Conservation (phyloP, 257 asterid genomes). For the Solanum piurae region DNA sequence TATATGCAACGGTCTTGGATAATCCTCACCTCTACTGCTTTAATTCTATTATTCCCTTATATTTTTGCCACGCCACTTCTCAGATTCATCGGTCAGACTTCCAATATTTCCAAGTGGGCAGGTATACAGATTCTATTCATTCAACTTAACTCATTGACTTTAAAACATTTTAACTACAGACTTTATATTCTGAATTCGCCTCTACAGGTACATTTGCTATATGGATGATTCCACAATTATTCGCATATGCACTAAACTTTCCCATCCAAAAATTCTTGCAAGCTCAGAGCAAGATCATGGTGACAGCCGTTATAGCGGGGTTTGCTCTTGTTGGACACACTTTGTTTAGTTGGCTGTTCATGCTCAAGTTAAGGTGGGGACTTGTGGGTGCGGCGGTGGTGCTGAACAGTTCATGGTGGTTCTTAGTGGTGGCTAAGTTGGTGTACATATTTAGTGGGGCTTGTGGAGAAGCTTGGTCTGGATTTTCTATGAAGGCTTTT, state of each 20-base stretch:
- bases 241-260: not conserved
- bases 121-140: too few relatives aligned
- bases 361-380: not conserved
- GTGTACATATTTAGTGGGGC: not conserved
- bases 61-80: not conserved
- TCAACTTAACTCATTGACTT: too few relatives aligned
- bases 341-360: not conserved
- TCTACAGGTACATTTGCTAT: too few relatives aligned
- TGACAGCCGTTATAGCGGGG: not conserved
- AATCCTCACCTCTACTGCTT: not conserved
- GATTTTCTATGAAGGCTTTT: not conserved
- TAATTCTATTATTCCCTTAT: not conserved
- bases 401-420: not conserved
- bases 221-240: not conserved
- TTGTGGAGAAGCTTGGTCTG: not conserved
- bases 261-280: not conserved
- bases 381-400: not conserved
- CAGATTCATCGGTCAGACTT: not conserved
- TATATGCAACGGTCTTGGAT: not conserved
- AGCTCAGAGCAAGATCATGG: not conserved
- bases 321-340: not conserved
- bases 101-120: too few relatives aligned
- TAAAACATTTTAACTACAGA: too few relatives aligned
- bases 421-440: not conserved
- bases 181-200: too few relatives aligned